A percentile compares a stretch with the other conserved stretches of the same genome.
Conservation (phyloP, 805 yeast species). For the Wickerhamomyces subpelliculosus region DNA sequence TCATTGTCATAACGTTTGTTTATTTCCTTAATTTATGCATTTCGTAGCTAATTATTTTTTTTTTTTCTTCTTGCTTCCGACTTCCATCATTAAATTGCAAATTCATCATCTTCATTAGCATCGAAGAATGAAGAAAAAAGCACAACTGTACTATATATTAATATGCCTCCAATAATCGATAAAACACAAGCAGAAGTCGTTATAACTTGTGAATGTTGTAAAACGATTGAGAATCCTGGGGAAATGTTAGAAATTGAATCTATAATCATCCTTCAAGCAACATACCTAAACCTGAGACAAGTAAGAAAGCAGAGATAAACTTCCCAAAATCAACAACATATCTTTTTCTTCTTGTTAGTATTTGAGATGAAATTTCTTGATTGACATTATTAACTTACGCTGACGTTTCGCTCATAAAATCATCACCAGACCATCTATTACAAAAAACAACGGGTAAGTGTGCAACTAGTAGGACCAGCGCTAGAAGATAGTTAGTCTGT, state of each 20-base stretch:
- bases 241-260: no score
- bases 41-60: no score
- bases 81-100: conserved; percentile 11
- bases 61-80: not conserved
- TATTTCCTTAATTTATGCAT: no score
- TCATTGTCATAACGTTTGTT: not conserved
- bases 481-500: conserved; percentile 23
- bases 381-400: conserved; percentile 20
- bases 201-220: conserved; percentile 59
- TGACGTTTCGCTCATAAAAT: conserved; percentile 43
- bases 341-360: conserved; percentile 15
- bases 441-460: conserved; percentile 53
- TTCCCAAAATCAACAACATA: conserved; percentile 61
- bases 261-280: not conserved
- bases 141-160: conserved; percentile 67
- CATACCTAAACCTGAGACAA: conserved; percentile 47
- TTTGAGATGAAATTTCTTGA: not conserved
- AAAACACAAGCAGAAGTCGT: conserved; percentile 50
- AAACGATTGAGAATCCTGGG: conserved; percentile 48
- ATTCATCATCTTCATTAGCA: conserved; percentile 32
- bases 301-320: conserved; percentile 57
- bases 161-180: conserved; percentile 60
- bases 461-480: conserved; percentile 43
- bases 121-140: conserved; percentile 65
- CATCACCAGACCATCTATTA: conserved; percentile 39